Evolutionary conservation across 208 protist genomes (phyloP).

Genomic region (Trypanosomatidae sp.): DNA sequence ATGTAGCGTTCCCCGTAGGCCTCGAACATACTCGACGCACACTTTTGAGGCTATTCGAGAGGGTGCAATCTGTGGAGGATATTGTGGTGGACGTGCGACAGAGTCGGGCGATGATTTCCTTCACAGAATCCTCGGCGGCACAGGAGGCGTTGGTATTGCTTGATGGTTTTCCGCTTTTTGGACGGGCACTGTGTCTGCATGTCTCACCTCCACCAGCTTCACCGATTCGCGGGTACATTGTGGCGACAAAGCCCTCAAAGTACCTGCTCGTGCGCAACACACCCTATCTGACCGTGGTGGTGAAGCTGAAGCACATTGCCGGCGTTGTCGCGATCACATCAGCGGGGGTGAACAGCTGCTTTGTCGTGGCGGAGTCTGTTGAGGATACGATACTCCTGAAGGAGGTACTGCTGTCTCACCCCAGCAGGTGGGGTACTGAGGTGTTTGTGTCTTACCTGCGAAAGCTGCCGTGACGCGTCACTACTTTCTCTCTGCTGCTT

Average conservation of each 20-base stretch:
- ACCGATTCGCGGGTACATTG: conserved; percentile 52
- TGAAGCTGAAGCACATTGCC: conserved; percentile 47
- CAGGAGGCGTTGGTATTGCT: conserved; percentile 71
- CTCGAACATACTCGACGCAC: conserved; percentile 59
- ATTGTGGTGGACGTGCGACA: conserved; percentile 51
- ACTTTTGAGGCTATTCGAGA: conserved; percentile 44
- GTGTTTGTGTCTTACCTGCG: conserved; percentile 44
- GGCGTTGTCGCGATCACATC: conserved; percentile 46
- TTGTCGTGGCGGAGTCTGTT: conserved; percentile 34
- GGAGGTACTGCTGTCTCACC: conserved; percentile 20
- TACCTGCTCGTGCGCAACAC: conserved; percentile 49
- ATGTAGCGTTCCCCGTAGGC: conserved; percentile 54
- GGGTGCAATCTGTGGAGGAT: conserved; percentile 47
- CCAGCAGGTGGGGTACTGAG: conserved; percentile 34
- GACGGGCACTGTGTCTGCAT: conserved; percentile 32
- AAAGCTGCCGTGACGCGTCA: conserved; percentile 3
- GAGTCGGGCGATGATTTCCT: conserved; percentile 54
- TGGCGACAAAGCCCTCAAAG: conserved; percentile 41
- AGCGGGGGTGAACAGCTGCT: conserved; percentile 37
- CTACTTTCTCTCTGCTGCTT: conserved; percentile 8
- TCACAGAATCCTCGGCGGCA: conserved; percentile 52
- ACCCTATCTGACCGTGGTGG: conserved; percentile 52
- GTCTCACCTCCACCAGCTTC: conserved; percentile 49
- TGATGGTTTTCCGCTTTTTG: conserved; percentile 67
- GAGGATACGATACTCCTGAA: conserved; percentile 18